Percentiles rank a stretch among this genome's conserved stretches.
These are phyloP conservation scores for Phytopythium vexans DNA, from an alignment of 352 stramenopile species.

Conservation along the genomic window DNA sequence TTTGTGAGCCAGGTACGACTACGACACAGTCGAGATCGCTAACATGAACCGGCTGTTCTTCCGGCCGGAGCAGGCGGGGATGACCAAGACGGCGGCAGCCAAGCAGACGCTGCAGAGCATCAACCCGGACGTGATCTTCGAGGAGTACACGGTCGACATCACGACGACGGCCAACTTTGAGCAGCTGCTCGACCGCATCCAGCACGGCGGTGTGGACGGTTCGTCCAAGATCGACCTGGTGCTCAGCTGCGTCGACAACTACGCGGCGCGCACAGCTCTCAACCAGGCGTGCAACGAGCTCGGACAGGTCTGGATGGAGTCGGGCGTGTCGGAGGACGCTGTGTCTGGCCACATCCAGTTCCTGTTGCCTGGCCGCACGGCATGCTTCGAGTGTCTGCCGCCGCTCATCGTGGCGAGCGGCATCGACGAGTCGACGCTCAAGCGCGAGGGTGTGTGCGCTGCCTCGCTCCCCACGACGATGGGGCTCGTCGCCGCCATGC, in stretches of 20 bases:
- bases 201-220: constrained; percentile 61
- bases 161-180: constrained; percentile 85
- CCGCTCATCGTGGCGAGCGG: constrained; percentile 84
- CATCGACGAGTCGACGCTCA: constrained; percentile 85
- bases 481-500: constrained; percentile 80
- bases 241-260: constrained; percentile 90
- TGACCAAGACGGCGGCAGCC: constrained; percentile 85
- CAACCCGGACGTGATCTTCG: constrained; percentile 87
- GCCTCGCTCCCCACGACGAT: constrained; percentile 89
- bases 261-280: constrained; percentile 79
- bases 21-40: constrained; percentile 87
- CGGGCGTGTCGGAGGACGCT: constrained; percentile 87
- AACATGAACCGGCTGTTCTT: constrained; percentile 94
- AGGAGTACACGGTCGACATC: constrained; percentile 87
- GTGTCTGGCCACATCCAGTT: constrained; percentile 90
- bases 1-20: constrained; percentile 55
- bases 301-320: constrained; percentile 89
- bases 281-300: constrained; percentile 89
- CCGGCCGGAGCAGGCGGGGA: constrained; percentile 78
- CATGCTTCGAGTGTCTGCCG: constrained; percentile 88
- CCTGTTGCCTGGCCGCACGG: constrained; percentile 77
- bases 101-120: constrained; percentile 88
- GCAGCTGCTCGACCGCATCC: constrained; percentile 73
- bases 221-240: constrained; percentile 71
- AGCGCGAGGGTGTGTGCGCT: constrained; percentile 86